Evolutionary conservation across 768 basidiomycete species (phyloP), one percentile per base, ranked within the genome.

Genomic region (Tricholoma flavovirens): DNA sequence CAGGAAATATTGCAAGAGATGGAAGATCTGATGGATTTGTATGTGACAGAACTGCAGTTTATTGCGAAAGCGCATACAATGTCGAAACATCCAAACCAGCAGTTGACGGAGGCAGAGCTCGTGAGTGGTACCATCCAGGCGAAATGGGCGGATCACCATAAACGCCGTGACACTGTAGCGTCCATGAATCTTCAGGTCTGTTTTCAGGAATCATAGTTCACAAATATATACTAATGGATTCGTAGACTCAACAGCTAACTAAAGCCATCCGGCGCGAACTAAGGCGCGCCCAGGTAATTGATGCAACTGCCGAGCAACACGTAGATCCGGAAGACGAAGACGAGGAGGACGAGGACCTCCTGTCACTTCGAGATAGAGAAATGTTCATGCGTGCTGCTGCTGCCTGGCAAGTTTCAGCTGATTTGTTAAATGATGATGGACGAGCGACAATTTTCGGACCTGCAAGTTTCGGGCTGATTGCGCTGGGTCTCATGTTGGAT

Each of bases 61-160:
- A 78, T 77, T 11, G 76, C 66, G 6, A 67, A 61, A 11, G 59
- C 71, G 11, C 69, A 75, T 21, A 75, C 75, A 9, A 53, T 70
- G 15, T 73, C 70, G 1, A 74, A 73, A 64, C 69, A 68, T 53
- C 66, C 70, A 46, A 67, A 75, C 12, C 54, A 65, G 5, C 35
- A 63, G 11, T 59, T 77, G 29, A 68, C 77, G 4, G 76, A 77
- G 54, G 70, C 75, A 8, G 76, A 77, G 64, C 63, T 78, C 0
- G 67, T 77, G 11, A 77, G 75, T 32, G 76, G 76, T 17, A 77
- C 77, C 19, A 78, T 77, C 22, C 73, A 76, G 63, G 75, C 73
- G 10, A 72, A 69, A 51, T 77, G 75, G 69, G 57, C 66, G 6
- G 76, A 77, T 61, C 77, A 74, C 58, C 70, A 71, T 29, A 73